Conservation (phyloP, 2,329 filamentous ascomycete genomes). For the Xylaria sp. region DNA sequence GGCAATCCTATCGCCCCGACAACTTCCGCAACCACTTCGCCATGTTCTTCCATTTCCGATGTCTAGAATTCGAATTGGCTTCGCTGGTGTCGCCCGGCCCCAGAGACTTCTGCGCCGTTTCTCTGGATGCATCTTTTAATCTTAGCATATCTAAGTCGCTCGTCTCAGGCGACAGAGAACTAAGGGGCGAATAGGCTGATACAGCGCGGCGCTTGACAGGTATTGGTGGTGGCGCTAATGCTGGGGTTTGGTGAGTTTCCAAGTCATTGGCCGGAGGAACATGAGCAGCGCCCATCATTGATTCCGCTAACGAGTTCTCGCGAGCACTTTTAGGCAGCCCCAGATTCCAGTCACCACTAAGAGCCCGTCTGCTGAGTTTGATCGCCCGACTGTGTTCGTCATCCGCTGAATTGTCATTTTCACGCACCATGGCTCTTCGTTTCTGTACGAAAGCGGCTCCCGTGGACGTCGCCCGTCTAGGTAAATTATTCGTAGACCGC, state of each 20-base stretch:
- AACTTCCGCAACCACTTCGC: conserved; percentile 50
- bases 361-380: conserved; percentile 42
- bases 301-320: conserved; percentile 39
- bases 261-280: conserved; percentile 23
- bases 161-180: conserved; percentile 30
- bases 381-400: conserved; percentile 26
- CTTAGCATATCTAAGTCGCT: background rate
- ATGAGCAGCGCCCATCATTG: conserved; percentile 29
- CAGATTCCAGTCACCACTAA: conserved; percentile 48
- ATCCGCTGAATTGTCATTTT: conserved; percentile 27
- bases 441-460: conserved; percentile 60
- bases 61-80: conserved; percentile 29
- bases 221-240: conserved; percentile 38
- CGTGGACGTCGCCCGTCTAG: conserved; percentile 58
- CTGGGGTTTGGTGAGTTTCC: conserved; percentile 22
- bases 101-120: background rate
- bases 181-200: conserved; percentile 41
- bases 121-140: background rate
- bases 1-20: conserved; percentile 48
- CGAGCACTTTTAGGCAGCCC: conserved; percentile 37
- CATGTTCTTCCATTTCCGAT: conserved; percentile 49
- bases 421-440: conserved; percentile 44
- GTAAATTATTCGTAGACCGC: conserved; percentile 39
- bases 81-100: conserved; percentile 6
- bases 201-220: conserved; percentile 39